Conservation (phyloP, 805 yeast genomes). For the Crinitomyces ghanaensis region DNA sequence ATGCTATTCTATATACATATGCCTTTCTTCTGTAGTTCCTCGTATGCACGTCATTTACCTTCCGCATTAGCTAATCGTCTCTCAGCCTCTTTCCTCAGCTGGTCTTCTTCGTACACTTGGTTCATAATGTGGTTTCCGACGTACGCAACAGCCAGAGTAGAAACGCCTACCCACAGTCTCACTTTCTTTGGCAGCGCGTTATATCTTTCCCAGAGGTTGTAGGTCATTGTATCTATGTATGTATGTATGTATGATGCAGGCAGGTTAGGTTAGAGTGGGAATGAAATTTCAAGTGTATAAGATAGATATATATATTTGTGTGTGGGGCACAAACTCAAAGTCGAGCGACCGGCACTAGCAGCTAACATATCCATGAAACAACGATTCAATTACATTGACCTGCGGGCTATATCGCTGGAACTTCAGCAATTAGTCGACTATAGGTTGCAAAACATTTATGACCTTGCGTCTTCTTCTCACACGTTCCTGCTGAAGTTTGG, state of each 20-base stretch:
- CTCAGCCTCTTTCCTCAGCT: constrained; percentile 16
- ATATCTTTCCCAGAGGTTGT: constrained; percentile 12
- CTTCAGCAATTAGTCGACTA: constrained; percentile 49
- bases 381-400: constrained; percentile 75
- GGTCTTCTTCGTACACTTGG: constrained; percentile 12
- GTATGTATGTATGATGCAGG: not conserved
- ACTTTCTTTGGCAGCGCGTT: constrained; percentile 12
- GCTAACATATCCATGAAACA: too few species aligned
- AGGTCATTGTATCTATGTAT: not conserved
- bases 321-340: not conserved
- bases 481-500: constrained; percentile 73
- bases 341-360: constrained; percentile 1
- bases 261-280: constrained; percentile 5
- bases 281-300: not conserved
- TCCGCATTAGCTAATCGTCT: constrained; percentile 12
- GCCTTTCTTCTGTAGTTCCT: not conserved
- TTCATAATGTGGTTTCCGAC: constrained; percentile 13
- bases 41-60: too few species aligned
- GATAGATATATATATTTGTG: too few species aligned
- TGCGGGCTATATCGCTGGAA: constrained; percentile 60
- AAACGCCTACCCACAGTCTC: constrained; percentile 15
- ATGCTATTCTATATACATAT: not conserved
- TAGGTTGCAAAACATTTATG: constrained; percentile 76
- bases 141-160: constrained; percentile 17
- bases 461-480: constrained; percentile 56